Base-by-base conservation (phyloP, 495 filamentous ascomycete species). In the Extremus antarcticus region DNA sequence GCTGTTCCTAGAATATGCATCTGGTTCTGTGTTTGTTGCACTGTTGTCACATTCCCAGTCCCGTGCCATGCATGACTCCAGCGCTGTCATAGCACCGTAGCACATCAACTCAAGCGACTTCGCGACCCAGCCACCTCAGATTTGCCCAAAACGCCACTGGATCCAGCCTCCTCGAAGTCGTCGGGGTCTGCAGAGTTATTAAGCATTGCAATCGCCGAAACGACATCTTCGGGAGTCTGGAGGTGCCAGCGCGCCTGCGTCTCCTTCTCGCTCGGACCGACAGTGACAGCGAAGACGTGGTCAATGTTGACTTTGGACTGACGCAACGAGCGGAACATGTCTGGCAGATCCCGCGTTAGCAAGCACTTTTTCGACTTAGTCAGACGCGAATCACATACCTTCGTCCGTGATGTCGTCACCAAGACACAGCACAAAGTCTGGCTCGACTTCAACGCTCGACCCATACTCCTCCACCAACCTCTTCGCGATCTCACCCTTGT, bases 371-470 rank as follows among this genome's bases (percentile, higher is more conserved):
- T 45, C 9, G 47, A 23, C 15, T 22, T 8, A 8, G 25, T 10
- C 15, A 16, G 47, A n/a, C 11, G 23, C n/a, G 41, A 3, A 7
- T 45, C 8, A n/a, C 41, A 73, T 81, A 85, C 92, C 92, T 77
- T 98, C 92, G 68, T 98, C 92, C 11, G 92, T 97, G 55, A 90
- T 92, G 62, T 98, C 92, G 68, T 98, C 92, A 21, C 92, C 92
- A 32, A 87, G 71, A 64, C 92, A 98, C 39, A 96, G 71, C 23
- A 91, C 82, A 59, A 96, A 95, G 24, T 87, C 86, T 0, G 88
- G 76, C 16, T 72, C 66, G 46, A 77, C 66, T 15, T 63, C 71
- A 15, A 48, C 43, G 11, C 58, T 72, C 60, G 55, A 75, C 72
- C 63, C 73, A 64, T 88, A 87, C 2, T 80, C 78, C 20, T 76